Percentiles rank a stretch among this genome's conserved stretches.
phyloP scores from a whole-genome alignment of 2,329 filamentous ascomycete genomes.

The Ophiostoma sp. region DNA sequence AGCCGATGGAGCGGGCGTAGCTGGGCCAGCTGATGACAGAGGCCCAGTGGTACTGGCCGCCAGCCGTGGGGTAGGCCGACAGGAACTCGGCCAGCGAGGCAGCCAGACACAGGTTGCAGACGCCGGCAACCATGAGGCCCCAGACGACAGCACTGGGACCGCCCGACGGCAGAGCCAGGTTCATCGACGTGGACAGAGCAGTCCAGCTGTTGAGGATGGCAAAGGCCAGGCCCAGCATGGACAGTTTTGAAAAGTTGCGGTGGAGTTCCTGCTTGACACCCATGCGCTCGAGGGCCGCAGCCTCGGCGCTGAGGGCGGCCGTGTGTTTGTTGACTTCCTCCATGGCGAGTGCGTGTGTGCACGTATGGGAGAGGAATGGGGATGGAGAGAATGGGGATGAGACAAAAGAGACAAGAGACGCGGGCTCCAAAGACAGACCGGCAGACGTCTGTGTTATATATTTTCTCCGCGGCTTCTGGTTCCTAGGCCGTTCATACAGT shows the following conservation, averaged over 20 bases:
- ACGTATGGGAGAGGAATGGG: neutral
- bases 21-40: slow-evolving; percentile 56
- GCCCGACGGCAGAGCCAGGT: slow-evolving; percentile 58
- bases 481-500: neutral
- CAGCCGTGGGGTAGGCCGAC: slow-evolving; percentile 55
- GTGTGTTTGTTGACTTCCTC: slow-evolving; percentile 10
- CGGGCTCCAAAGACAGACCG: neutral
- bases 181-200: slow-evolving; percentile 44
- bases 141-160: slow-evolving; percentile 65
- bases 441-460: slow-evolving; percentile 1
- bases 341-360: neutral
- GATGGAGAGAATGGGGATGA: neutral
- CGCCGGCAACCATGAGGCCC: slow-evolving; percentile 58
- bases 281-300: slow-evolving; percentile 39
- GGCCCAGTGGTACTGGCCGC: slow-evolving; percentile 68
- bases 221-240: slow-evolving; percentile 45
- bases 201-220: slow-evolving; percentile 49
- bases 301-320: slow-evolving; percentile 30
- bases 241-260: slow-evolving; percentile 46
- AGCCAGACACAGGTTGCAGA: slow-evolving; percentile 66
- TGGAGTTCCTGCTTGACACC: slow-evolving; percentile 47
- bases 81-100: slow-evolving; percentile 66
- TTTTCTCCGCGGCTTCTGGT: neutral
- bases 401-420: neutral
- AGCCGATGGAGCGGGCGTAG: slow-evolving; percentile 59